phyloP scores from a whole-genome alignment of 75 land plant species.

The Pseudotsuga menziesii region DNA sequence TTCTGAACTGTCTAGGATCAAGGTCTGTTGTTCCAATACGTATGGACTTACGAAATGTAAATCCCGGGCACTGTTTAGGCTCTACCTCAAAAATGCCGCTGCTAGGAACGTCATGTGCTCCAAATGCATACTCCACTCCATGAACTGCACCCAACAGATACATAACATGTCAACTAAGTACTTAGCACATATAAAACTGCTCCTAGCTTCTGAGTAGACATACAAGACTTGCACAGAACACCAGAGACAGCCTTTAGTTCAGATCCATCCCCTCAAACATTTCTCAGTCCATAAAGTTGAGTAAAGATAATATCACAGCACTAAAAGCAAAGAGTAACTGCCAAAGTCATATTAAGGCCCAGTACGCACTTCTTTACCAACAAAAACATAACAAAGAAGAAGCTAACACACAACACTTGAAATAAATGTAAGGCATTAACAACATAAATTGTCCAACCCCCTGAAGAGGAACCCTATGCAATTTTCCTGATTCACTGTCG shows the following conservation, averaged over 20 bases:
- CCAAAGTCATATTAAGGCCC: background rate
- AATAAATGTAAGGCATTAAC: background rate
- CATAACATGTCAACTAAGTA: background rate
- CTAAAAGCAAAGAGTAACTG: background rate
- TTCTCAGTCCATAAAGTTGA: background rate
- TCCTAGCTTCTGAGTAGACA: background rate
- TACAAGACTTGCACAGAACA: background rate
- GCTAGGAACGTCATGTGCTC: conserved; percentile 44
- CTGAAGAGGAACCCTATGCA: background rate
- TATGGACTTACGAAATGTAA: conserved; percentile 39
- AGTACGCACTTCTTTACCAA: background rate
- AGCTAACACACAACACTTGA: background rate
- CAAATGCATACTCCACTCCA: conserved; percentile 50
- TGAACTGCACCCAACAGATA: conserved; percentile 26
- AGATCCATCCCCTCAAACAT: background rate
- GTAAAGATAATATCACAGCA: background rate
- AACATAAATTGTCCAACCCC: background rate
- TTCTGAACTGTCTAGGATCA: conserved; percentile 14
- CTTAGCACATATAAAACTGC: background rate
- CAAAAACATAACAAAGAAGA: background rate
- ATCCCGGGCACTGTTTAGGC: conserved; percentile 44
- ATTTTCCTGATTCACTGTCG: too few species aligned
- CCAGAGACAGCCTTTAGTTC: background rate
- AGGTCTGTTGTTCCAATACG: conserved; percentile 29
- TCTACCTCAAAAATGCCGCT: conserved; percentile 48